Base-by-base conservation (phyloP, 2,329 filamentous ascomycete species). In the Pseudogymnoascus sp. region DNA sequence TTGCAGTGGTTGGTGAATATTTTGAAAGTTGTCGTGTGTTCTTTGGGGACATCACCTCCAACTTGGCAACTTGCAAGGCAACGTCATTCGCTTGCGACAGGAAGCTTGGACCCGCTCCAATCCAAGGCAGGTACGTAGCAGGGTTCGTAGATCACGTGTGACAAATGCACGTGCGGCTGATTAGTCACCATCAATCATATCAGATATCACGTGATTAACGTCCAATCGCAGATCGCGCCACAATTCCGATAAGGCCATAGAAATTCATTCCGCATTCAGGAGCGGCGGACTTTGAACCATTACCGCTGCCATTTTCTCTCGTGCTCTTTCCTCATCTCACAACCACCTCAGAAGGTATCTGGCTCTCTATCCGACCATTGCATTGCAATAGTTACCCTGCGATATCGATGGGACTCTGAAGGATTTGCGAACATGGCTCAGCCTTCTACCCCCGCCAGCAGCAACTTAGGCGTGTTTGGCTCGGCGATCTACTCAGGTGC, bases 391-490 rank as follows among this genome's bases (percentile, higher is more conserved):
- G n/a, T 17, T 33, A 55, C 48, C 21, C 21, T 2, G 29, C 48
- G 29, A 17, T n/a, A 8, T 55, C 15, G 9, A 55, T 55, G 48
- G 48, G 29, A 55, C 35, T 55, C n/a, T 55, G 35, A 29, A 33
- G 29, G 29, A 12, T 21, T 21, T 5, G 67, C 62, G 35, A 66
- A 29, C n/a, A 80, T 80, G 78, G 68, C 75, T 71, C 71, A 73
- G 74, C 76, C 75, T 72, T 79, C 80, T 17, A 76, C 76, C 66
- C 79, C 80, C 65, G 68, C 72, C 67, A 75, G 72, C 65, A 75
- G 76, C 17, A 51, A 39, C 44, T 38, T 36, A 67, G 67, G 69
- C 65, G 68, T 81, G 69, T 83, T 82, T 69, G 80, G 80, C 62
- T 75, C 75, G 63, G 72, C 75, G 55, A 68, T 65, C 42, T 64